phyloP scores from a whole-genome alignment of 177 flowering plant genomes.

The Vitis hybrid region DNA sequence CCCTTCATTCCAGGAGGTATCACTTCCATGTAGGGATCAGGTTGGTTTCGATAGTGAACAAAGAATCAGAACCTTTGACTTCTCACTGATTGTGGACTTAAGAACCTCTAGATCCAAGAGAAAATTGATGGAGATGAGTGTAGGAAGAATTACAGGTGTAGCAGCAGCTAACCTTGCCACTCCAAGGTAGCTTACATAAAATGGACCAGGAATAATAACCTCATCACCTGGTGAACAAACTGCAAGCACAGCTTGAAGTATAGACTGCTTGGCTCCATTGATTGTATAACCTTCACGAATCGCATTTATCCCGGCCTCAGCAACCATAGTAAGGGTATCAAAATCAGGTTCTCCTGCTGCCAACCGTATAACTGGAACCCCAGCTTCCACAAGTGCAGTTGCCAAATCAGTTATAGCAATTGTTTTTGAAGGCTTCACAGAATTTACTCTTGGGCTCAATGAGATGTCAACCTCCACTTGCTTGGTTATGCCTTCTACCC shows the following conservation, averaged over 20 bases:
- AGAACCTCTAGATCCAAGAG: too few species aligned
- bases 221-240: conserved; percentile 98
- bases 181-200: too few species aligned
- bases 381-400: conserved; percentile 86
- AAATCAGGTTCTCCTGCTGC: conserved; percentile 99
- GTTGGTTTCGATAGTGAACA: too few species aligned
- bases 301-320: conserved; percentile 95
- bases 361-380: conserved; percentile 82
- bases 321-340: conserved; percentile 73
- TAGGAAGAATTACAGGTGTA: too few species aligned
- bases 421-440: conserved; percentile 91
- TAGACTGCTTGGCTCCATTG: conserved; percentile 86
- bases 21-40: too few species aligned
- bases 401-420: conserved; percentile 90
- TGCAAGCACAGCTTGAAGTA: conserved; percentile 72
- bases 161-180: too few species aligned
- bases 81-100: too few species aligned
- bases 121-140: too few species aligned
- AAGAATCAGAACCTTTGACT: too few species aligned
- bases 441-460: conserved; percentile 82
- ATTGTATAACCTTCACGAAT: conserved; percentile 87
- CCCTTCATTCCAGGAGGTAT: too few species aligned
- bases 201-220: conserved; percentile 31
- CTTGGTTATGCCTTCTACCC: conserved; percentile 33
- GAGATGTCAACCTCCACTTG: conserved; percentile 54